These are phyloP conservation scores for Sarcodon aspratus DNA, from an alignment of 768 basidiomycete genomes.

Conservation along the genomic window DNA sequence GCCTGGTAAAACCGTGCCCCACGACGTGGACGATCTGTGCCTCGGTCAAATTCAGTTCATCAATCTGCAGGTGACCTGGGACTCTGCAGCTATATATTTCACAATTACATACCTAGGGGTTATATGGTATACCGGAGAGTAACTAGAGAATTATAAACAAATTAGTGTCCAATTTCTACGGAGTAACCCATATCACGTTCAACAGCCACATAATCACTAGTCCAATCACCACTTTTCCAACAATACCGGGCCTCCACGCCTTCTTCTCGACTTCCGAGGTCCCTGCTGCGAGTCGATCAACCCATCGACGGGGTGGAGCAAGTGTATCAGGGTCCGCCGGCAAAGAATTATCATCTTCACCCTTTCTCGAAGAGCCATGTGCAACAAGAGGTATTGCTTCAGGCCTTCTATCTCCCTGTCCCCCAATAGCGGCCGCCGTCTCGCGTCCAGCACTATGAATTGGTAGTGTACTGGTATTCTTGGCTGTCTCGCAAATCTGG, in stretches of 20 bases:
- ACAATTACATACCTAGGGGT: no score
- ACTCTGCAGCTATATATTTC: no score
- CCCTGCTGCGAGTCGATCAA: conserved; percentile 36
- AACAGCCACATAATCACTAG: conserved; percentile 47
- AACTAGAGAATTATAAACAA: no score
- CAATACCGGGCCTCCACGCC: conserved; percentile 27
- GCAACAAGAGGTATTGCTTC: conserved; percentile 15
- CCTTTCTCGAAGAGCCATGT: conserved; percentile 4
- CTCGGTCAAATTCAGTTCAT: no score
- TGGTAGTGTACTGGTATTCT: conserved; percentile 16
- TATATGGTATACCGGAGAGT: no score
- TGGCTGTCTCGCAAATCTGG: conserved; percentile 34
- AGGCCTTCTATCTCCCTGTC: neutral
- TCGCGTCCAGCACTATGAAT: conserved; percentile 2
- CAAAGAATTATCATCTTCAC: conserved; percentile 18
- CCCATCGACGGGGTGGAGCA: conserved; percentile 31
- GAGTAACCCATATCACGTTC: conserved; percentile 48
- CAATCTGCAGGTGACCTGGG: no score
- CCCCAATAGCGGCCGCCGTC: conserved; percentile 1
- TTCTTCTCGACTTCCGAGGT: conserved; percentile 7
- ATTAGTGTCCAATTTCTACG: neutral
- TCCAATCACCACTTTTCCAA: conserved; percentile 29
- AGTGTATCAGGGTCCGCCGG: conserved; percentile 29
- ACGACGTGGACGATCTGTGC: no score
- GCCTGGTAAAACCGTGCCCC: no score